Conservation (phyloP, 495 filamentous ascomycete species). For the Podospora appendiculata region DNA sequence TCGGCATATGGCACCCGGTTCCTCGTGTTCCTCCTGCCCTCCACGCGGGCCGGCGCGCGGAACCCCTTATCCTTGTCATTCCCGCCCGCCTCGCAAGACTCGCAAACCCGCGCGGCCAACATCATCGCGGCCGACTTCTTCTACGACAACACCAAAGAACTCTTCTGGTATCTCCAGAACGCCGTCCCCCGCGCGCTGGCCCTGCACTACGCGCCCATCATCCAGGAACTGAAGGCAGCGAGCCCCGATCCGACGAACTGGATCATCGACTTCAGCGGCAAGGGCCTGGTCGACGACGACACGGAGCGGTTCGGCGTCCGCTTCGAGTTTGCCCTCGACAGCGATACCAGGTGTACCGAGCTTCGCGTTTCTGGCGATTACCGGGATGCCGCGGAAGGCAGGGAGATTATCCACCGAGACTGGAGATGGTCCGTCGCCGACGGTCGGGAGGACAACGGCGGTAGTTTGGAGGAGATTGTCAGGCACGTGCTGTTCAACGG, state of each 20-base stretch:
- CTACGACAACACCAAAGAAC: slow-evolving; percentile 9
- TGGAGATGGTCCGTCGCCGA: slow-evolving; percentile 9
- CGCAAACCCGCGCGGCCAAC: not conserved
- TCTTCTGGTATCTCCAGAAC: slow-evolving; percentile 15
- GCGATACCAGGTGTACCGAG: not conserved
- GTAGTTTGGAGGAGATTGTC: slow-evolving; percentile 3
- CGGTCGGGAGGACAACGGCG: not conserved
- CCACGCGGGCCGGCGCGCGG: slow-evolving; percentile 1
- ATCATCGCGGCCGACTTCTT: slow-evolving; percentile 4
- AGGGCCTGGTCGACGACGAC: slow-evolving; percentile 11
- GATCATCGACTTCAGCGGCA: slow-evolving; percentile 5
- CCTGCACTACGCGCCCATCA: slow-evolving; percentile 3
- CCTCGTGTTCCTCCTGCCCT: slow-evolving; percentile 21
- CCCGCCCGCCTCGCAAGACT: slow-evolving; percentile 3
- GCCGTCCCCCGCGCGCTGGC: slow-evolving; percentile 20
- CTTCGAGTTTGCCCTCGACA: slow-evolving; percentile 7
- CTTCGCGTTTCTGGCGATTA: slow-evolving; percentile 7
- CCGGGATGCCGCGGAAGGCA: not conserved
- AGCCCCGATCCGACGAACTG: slow-evolving; percentile 1
- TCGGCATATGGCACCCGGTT: slow-evolving; percentile 22
- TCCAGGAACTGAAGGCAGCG: not conserved
- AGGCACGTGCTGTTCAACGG: slow-evolving; percentile 5
- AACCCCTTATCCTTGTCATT: slow-evolving; percentile 15
- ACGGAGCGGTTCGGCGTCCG: slow-evolving; percentile 9
- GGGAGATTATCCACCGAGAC: not conserved